Evolutionary conservation across 768 basidiomycete species (phyloP).

Genomic region (Floccularia luteovirens): DNA sequence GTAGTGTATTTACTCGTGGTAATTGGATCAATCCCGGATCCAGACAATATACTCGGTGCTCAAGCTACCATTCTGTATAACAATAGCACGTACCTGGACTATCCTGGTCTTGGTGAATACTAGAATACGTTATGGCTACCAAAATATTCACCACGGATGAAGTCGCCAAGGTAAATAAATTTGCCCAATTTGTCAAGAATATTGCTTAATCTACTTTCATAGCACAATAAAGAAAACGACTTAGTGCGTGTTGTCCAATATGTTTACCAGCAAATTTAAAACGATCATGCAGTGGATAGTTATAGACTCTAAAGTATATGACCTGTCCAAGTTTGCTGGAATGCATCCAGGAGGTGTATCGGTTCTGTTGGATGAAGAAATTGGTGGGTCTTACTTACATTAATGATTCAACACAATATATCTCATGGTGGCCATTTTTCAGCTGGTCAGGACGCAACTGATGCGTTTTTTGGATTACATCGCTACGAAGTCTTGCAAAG

Average conservation of each 20-base stretch:
- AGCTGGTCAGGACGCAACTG: constrained; percentile 86
- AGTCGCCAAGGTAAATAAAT: constrained; percentile 47
- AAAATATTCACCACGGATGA: constrained; percentile 64
- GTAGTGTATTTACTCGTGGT: too few species aligned
- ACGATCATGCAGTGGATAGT: constrained; percentile 68
- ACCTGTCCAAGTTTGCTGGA: constrained; percentile 70
- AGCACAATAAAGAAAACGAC: constrained; percentile 80
- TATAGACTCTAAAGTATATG: constrained; percentile 63
- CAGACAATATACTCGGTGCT: too few species aligned
- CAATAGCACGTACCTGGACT: too few species aligned
- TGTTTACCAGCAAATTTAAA: too few species aligned
- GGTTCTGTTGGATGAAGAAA: constrained; percentile 70
- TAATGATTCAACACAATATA: constrained; percentile 25
- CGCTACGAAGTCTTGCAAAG: constrained; percentile 74
- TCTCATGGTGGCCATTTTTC: constrained; percentile 6
- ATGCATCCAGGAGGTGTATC: constrained; percentile 81
- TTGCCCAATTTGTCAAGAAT: not conserved
- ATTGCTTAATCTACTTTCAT: not conserved
- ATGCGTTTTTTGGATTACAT: constrained; percentile 85
- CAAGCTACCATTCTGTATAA: too few species aligned
- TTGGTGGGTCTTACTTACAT: constrained; percentile 40
- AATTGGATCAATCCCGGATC: too few species aligned
- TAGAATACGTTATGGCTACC: too few species aligned
- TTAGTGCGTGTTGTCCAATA: constrained; percentile 33
- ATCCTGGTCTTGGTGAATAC: too few species aligned